phyloP scores from a whole-genome alignment of 2,329 filamentous ascomycete species.

The Fusarium sp. region DNA sequence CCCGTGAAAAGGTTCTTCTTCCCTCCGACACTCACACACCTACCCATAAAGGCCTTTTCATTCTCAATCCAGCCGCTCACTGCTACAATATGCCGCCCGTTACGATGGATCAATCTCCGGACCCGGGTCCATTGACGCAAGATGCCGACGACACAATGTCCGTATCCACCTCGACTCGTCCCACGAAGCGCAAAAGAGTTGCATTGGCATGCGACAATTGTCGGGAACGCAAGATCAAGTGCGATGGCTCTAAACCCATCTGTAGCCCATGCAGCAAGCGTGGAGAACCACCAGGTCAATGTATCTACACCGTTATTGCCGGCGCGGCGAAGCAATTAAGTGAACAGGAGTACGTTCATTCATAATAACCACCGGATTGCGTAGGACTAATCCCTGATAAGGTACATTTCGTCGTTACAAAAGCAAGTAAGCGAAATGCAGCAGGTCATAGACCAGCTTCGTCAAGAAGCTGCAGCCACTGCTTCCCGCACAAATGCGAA shows the following conservation, averaged over 20 bases:
- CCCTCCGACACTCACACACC: background rate
- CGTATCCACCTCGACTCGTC: background rate
- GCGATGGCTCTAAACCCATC: constrained; percentile 1
- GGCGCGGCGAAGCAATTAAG: background rate
- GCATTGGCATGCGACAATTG: constrained; percentile 16
- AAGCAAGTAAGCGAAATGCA: constrained; percentile 12
- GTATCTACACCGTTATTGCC: background rate
- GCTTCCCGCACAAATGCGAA: background rate
- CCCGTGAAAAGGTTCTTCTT: background rate
- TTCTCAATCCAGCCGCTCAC: background rate
- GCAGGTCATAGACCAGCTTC: background rate
- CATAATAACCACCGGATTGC: too few species aligned
- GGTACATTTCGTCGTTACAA: background rate
- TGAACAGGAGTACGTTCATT: background rate
- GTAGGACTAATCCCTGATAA: background rate
- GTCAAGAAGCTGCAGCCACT: background rate
- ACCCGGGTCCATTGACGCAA: background rate
- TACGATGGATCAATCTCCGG: background rate
- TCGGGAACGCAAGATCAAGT: constrained; percentile 12
- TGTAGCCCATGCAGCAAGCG: constrained; percentile 9
- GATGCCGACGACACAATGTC: background rate
- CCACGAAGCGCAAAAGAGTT: background rate
- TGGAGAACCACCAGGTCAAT: background rate
- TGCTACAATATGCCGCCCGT: background rate
- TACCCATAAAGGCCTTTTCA: too few species aligned